Base-by-base conservation (phyloP, 2,329 filamentous ascomycete species). In the Orbilia brochopaga region DNA sequence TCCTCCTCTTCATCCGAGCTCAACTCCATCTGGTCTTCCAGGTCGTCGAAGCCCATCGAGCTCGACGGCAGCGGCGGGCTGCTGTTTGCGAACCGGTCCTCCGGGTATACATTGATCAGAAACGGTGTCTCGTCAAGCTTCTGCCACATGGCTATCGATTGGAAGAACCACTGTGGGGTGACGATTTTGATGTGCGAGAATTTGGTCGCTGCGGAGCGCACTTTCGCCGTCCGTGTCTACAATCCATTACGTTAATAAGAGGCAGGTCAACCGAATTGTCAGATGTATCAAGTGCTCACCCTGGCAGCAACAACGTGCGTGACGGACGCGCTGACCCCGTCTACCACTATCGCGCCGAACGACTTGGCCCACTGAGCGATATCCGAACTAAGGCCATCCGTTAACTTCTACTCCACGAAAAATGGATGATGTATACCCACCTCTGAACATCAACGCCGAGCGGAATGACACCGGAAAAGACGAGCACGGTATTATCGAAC, bases 401-500 rank as follows among this genome's bases (percentile, higher is more conserved):
- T 50, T 30, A 69, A 32, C 27, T 55, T 53, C 46, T 37, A 21
- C 11, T 19, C 37, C 27, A 8, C 15, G 27, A 54, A 1, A 55
- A 35, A 40, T 35, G 32, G n/a, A 19, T 69, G 53, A 44, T 57
- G 44, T 32, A 27, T 69, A 59, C 79, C 79, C 79, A 84, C 83
- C 78, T 80, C 77, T 90, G 86, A 35, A 93, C 87, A 76, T 93
- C 88, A 40, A 89, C 85, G 3, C 90, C 90, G 0, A 96, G 82
- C 0, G 92, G 92, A 1, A 97, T 87, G 1, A 99, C 88, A 0
- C 94, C 94, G 0, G 93, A 96, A 74, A 97, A 88, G 3, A 96
- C 92, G 65, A 99, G 85, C 3, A 88, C 86, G 10, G 90, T 86
- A 13, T 88, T 90, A 21, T 84, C 85, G 0, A 99, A 85, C 1